phyloP scores from a whole-genome alignment of 2,329 filamentous ascomycete genomes.

The Fusarium euwallaceae region DNA sequence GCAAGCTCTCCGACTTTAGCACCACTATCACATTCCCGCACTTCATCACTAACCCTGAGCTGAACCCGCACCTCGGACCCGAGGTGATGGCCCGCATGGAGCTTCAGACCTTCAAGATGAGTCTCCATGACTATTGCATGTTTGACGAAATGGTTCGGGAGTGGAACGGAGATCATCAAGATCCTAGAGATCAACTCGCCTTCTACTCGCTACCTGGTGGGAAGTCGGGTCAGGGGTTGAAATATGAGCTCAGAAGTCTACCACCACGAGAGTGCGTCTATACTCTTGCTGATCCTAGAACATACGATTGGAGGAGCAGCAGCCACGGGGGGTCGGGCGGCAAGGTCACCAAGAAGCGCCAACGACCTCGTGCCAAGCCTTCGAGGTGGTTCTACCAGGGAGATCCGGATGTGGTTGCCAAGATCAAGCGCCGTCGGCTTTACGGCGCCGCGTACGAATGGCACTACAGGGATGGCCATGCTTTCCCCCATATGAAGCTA shows the following conservation, averaged over 20 bases:
- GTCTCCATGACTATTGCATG: not conserved
- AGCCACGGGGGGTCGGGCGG: not conserved
- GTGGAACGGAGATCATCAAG: not conserved
- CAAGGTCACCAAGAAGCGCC: not conserved
- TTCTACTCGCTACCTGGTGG: not conserved
- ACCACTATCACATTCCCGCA: slow-evolving; percentile 44
- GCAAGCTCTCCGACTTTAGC: slow-evolving; percentile 45
- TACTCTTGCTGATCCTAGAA: not conserved
- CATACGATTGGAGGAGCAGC: not conserved
- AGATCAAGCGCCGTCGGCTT: not conserved
- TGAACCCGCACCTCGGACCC: slow-evolving; percentile 5
- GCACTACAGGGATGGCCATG: not conserved
- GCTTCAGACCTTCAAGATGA: not conserved
- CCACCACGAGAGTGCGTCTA: not conserved
- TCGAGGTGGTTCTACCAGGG: not conserved
- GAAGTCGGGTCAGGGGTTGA: not conserved
- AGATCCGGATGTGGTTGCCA: not conserved
- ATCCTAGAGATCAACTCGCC: not conserved
- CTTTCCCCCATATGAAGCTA: not conserved
- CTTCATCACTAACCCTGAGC: slow-evolving; percentile 24
- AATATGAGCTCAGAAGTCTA: not conserved
- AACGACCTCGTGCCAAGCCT: not conserved
- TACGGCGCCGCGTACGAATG: not conserved
- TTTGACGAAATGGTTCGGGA: not conserved
- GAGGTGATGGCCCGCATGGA: not conserved